Conservation (phyloP, 805 yeast genomes). For the Tetrapisispora pingtungensis region DNA sequence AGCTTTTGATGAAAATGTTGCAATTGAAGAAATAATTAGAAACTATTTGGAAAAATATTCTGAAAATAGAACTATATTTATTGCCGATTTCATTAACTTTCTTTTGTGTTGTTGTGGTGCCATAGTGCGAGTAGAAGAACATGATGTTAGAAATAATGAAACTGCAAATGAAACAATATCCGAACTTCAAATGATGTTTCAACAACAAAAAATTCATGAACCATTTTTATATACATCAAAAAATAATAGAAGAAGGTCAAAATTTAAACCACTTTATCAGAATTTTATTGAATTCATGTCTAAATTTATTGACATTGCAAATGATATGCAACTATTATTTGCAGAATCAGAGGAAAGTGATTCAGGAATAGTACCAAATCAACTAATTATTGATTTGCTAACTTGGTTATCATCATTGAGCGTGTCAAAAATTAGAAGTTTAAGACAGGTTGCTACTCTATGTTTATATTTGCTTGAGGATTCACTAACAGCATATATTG, state of each 20-base stretch:
- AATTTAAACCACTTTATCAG: constrained; percentile 37
- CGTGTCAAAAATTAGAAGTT: constrained; percentile 56
- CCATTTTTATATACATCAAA: constrained; percentile 54
- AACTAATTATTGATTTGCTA: constrained; percentile 38
- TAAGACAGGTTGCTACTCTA: constrained; percentile 58
- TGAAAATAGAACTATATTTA: constrained; percentile 36
- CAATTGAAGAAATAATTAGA: constrained; percentile 43
- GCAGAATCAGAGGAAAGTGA: constrained; percentile 22
- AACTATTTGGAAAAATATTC: constrained; percentile 49
- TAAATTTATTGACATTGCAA: constrained; percentile 40
- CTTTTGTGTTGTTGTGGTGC: constrained; percentile 66
- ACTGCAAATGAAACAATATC: constrained; percentile 64
- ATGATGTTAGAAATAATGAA: constrained; percentile 63
- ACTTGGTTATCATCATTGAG: constrained; percentile 73
- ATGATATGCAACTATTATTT: constrained; percentile 54
- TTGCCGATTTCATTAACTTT: constrained; percentile 58
- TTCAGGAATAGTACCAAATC: constrained; percentile 6
- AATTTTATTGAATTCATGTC: constrained; percentile 49
- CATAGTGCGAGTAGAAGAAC: constrained; percentile 52
- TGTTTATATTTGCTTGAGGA: constrained; percentile 52
- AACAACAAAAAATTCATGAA: constrained; percentile 54
- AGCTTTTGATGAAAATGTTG: constrained; percentile 37
- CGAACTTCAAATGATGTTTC: constrained; percentile 57
- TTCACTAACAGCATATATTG: constrained; percentile 43
- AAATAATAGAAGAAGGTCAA: constrained; percentile 33